A percentile compares a stretch with the other conserved stretches of the same genome.
Evolutionary conservation across 129 eudicot species (phyloP).

Genomic region (Flaveria robusta): DNA sequence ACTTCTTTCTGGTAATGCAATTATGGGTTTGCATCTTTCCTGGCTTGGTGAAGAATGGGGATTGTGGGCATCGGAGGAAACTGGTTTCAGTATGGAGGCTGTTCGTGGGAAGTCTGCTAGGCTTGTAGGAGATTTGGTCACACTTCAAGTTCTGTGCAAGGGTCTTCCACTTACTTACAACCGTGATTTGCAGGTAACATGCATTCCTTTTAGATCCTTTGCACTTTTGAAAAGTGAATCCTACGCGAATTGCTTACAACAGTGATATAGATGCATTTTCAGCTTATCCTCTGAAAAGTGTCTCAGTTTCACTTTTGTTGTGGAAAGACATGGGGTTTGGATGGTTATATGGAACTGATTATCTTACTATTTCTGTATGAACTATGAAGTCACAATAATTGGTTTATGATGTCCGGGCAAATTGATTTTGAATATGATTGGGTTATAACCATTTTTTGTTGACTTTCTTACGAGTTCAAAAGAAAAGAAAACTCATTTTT

Average conservation of each 20-base stretch:
- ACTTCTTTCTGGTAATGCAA: constrained; percentile 86
- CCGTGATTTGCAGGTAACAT: constrained; percentile 88
- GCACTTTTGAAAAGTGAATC: neutral
- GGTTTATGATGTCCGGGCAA: neutral
- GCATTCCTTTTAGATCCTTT: neutral
- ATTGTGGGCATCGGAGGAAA: constrained; percentile 97
- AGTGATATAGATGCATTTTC: neutral
- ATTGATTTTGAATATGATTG: neutral
- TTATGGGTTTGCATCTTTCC: constrained; percentile 84
- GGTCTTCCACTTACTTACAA: constrained; percentile 99
- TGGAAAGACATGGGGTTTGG: neutral
- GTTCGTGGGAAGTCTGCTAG: constrained; percentile 96
- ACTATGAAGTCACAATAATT: neutral
- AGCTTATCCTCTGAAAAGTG: neutral
- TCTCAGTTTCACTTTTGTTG: neutral
- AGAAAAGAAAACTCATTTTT: neutral
- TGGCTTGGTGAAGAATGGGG: constrained; percentile 99
- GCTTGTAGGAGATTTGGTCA: constrained; percentile 80
- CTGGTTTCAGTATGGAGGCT: constrained; percentile 94
- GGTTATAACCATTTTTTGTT: neutral
- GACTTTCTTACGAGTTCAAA: neutral
- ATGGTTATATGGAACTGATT: constrained; percentile 2
- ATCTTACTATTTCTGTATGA: neutral
- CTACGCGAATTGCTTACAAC: neutral
- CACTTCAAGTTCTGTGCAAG: constrained; percentile 94